These are phyloP conservation scores for Phaffia australis DNA, from an alignment of 768 basidiomycete genomes.

Conservation along the genomic window DNA sequence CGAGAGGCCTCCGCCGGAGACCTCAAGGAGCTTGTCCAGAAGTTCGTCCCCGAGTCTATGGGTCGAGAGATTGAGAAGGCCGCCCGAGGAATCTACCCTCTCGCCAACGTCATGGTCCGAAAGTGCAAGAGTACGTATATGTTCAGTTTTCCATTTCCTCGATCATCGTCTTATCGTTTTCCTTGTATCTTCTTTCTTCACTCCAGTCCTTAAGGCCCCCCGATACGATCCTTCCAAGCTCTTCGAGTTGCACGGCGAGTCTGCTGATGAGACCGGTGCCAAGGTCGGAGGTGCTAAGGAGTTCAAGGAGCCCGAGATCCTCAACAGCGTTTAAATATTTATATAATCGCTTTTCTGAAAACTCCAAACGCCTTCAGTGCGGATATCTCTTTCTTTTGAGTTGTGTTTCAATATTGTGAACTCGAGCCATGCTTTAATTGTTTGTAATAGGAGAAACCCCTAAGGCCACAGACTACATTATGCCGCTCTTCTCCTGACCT, in stretches of 20 bases:
- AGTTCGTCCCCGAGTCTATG: slow-evolving; percentile 97
- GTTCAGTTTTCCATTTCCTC: neutral
- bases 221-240: slow-evolving; percentile 94
- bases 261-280: slow-evolving; percentile 63
- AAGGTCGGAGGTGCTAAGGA: slow-evolving; percentile 11
- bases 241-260: slow-evolving; percentile 91
- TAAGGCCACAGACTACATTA: too few relatives aligned
- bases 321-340: slow-evolving; percentile 66
- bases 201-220: slow-evolving; percentile 70
- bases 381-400: too few relatives aligned
- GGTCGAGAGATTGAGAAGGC: slow-evolving; percentile 99
- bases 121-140: slow-evolving; percentile 69
- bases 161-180: neutral
- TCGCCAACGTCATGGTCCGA: slow-evolving; percentile 97
- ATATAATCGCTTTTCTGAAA: too few relatives aligned
- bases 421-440: too few relatives aligned
- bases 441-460: too few relatives aligned
- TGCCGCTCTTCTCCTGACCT: too few relatives aligned
- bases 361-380: too few relatives aligned
- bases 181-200: neutral
- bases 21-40: slow-evolving; percentile 89
- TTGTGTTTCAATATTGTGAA: too few relatives aligned
- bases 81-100: slow-evolving; percentile 86
- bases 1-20: slow-evolving; percentile 91
- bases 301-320: slow-evolving; percentile 94